Conservation (phyloP, 1,284 basidiomycete genomes). For the Bjerkandera adusta region DNA sequence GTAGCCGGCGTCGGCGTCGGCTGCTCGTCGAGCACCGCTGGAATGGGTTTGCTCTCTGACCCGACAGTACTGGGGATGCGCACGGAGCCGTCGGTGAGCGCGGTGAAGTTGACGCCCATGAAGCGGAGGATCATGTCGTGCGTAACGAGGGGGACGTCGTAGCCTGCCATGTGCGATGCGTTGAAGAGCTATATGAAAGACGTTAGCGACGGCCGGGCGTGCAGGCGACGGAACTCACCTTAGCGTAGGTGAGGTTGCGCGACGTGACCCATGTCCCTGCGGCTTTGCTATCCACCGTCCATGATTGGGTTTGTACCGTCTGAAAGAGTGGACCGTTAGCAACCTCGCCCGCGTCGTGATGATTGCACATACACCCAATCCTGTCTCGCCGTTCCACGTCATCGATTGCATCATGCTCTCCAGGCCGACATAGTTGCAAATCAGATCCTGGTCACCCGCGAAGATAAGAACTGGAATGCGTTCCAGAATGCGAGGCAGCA, state of each 20-base stretch:
- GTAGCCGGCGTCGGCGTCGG: slow-evolving; percentile 33
- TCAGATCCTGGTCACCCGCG: slow-evolving; percentile 93
- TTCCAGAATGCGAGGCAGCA: slow-evolving; percentile 80
- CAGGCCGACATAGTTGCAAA: slow-evolving; percentile 93
- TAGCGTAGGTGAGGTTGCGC: slow-evolving; percentile 92
- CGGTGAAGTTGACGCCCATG: slow-evolving; percentile 85
- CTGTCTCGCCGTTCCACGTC: slow-evolving; percentile 84
- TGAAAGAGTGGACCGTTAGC: no score
- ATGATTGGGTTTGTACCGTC: slow-evolving; percentile 74
- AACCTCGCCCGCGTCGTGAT: no score
- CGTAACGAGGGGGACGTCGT: slow-evolving; percentile 83
- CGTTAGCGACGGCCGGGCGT: not conserved
- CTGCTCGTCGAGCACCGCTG: slow-evolving; percentile 43
- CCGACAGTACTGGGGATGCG: slow-evolving; percentile 78
- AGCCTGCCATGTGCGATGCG: slow-evolving; percentile 94
- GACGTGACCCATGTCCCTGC: slow-evolving; percentile 91
- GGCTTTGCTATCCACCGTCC: slow-evolving; percentile 76
- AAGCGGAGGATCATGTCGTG: slow-evolving; percentile 99
- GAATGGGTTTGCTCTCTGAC: slow-evolving; percentile 57
- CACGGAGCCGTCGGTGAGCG: slow-evolving; percentile 74
- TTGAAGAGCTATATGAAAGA: slow-evolving; percentile 62
- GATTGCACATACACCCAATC: slow-evolving; percentile 75
- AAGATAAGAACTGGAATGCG: slow-evolving; percentile 89
- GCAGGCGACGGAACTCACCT: slow-evolving; percentile 43
- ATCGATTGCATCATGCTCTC: slow-evolving; percentile 84